phyloP scores from a whole-genome alignment of 108 stramenopile genomes.

The Nitzschia inconspicua region DNA sequence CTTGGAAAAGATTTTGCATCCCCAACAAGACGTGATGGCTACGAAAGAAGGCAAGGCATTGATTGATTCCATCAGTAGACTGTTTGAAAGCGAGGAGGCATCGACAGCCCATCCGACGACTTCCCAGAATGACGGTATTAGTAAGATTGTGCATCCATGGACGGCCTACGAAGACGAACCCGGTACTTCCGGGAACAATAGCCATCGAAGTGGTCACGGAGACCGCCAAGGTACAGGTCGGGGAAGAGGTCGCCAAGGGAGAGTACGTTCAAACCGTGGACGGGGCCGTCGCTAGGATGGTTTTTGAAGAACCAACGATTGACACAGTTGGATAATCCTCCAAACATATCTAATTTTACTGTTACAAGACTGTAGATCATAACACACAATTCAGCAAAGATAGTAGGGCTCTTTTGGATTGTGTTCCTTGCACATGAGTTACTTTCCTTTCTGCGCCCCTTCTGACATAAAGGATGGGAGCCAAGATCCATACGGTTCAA shows the following conservation, averaged over 20 bases:
- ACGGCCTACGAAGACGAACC: background rate
- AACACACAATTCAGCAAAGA: too few species aligned
- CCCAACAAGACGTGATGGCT: constrained; percentile 43
- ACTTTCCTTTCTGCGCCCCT: too few species aligned
- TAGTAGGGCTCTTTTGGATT: too few species aligned
- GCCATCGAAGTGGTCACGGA: background rate
- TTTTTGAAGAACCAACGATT: too few species aligned
- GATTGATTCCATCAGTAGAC: constrained; percentile 43
- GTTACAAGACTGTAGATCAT: too few species aligned
- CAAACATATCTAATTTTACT: too few species aligned
- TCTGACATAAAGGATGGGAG: too few species aligned
- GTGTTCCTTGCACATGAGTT: too few species aligned
- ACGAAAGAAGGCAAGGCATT: constrained; percentile 48
- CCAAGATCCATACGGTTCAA: too few species aligned
- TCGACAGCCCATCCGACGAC: background rate
- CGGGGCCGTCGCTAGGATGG: too few species aligned
- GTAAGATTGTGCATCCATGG: background rate
- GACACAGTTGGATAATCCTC: too few species aligned
- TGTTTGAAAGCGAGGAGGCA: constrained; percentile 35
- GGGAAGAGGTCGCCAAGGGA: background rate
- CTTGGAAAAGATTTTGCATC: constrained; percentile 61
- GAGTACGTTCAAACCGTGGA: too few species aligned
- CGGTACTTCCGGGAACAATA: background rate
- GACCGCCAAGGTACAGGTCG: background rate
- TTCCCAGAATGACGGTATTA: background rate